Evolutionary conservation across 2,329 filamentous ascomycete genomes (phyloP), one percentile per base, ranked within the genome.

Genomic region (Plenodomus lindquistii): DNA sequence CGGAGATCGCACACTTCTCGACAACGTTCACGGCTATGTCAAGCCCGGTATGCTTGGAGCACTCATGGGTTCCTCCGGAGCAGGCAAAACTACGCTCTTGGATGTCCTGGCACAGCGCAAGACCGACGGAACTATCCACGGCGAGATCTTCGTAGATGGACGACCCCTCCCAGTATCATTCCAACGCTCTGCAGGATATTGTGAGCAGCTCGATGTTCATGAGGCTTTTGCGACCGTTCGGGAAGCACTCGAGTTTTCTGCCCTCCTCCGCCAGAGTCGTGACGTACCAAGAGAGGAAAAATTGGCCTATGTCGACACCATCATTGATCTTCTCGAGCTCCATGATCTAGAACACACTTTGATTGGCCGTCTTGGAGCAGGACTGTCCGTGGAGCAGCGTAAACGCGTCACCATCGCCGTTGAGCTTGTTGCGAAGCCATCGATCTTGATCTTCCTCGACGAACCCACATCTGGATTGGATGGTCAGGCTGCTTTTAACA

Each of bases 391-490:
- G 11, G 83, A 85, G 57, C 84, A 86, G 59, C 75, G 84, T 4
- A 87, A 87, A 62, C 75, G 82, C 10, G 44, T 86, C 7, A 86
- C 81, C 1, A 83, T 83, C 42, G 81, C 78, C 42, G 79, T 83
- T 13, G 81, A 83, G 55, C 72, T 83, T 27, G 61, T 91, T 16
- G 40, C 79, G 0, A 81, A 87, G 70, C 87, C 87, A 0, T 79
- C 86, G 52, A 55, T 55, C 4, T 77, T 90, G 1, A 78, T 91
- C 16, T 91, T 91, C 77, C 76, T 90, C 13, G 87, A 91, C 54
- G 87, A 91, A 69, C 87, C 87, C 0, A 90, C 87, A 0, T 87
- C 84, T 1, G 87, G 87, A 42, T 80, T 91, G 0, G 85, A 87
- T 59, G 82, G 79, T n/a, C 84, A 88, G 65, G 83, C 81, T 37